phyloP scores from a whole-genome alignment of 768 basidiomycete genomes.

The Calocybe cyanea region DNA sequence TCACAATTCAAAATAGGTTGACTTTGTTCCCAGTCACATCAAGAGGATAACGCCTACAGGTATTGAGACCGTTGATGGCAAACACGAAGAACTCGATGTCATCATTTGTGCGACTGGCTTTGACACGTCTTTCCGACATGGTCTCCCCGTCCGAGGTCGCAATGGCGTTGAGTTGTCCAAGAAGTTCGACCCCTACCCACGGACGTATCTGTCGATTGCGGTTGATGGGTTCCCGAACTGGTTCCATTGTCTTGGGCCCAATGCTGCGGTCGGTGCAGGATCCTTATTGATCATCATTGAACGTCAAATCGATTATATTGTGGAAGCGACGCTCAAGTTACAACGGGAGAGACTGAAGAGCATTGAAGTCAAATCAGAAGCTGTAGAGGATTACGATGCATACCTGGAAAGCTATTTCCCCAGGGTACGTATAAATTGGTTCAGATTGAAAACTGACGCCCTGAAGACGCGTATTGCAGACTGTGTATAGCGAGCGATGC shows the following conservation, averaged over 20 bases:
- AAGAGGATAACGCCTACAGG: conserved; percentile 49
- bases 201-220: conserved; percentile 54
- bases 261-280: conserved; percentile 50
- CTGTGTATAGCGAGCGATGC: conserved; percentile 56
- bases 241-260: conserved; percentile 57
- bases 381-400: conserved; percentile 59
- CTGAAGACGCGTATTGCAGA: conserved; percentile 27
- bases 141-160: conserved; percentile 52
- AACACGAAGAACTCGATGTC: conserved; percentile 50
- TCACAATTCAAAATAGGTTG: conserved; percentile 32
- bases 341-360: conserved; percentile 61
- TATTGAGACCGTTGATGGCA: conserved; percentile 53
- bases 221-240: conserved; percentile 69
- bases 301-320: conserved; percentile 53
- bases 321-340: conserved; percentile 52
- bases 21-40: conserved; percentile 50
- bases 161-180: conserved; percentile 47
- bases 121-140: conserved; percentile 44
- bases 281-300: conserved; percentile 55
- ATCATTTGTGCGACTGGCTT: conserved; percentile 65
- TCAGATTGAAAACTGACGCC: neutral
- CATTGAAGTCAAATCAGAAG: conserved; percentile 55
- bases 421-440: conserved; percentile 24
- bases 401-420: conserved; percentile 55
- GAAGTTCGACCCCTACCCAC: conserved; percentile 52